Percentiles rank a stretch among this genome's conserved stretches.
Evolutionary conservation across 2,329 filamentous ascomycete species (phyloP).

Genomic region (Myriosclerotinia duriaeana): DNA sequence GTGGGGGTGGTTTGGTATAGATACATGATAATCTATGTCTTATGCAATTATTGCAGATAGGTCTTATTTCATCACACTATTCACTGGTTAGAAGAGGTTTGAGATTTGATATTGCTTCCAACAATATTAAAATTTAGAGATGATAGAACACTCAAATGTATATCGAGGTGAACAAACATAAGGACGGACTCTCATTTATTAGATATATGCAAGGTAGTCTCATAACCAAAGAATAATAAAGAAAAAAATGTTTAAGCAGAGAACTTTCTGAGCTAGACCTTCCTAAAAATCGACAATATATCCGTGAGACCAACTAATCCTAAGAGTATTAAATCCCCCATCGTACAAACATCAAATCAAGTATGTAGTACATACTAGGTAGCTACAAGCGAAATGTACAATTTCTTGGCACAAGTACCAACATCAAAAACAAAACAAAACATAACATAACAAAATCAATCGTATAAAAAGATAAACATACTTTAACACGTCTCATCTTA

Average conservation of each 20-base stretch:
- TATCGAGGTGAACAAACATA: not conserved
- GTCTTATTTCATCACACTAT: slow-evolving; percentile 29
- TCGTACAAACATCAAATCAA: slow-evolving; percentile 8
- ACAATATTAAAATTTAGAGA: not conserved
- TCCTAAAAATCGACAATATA: not conserved
- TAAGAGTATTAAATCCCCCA: not conserved
- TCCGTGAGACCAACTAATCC: not conserved
- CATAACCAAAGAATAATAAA: not conserved
- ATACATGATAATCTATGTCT: slow-evolving; percentile 28
- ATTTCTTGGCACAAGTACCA: slow-evolving; percentile 5
- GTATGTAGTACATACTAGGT: not conserved
- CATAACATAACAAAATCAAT: not conserved
- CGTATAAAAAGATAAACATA: slow-evolving; percentile 27
- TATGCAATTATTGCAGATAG: slow-evolving; percentile 28
- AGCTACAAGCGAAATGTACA: slow-evolving; percentile 14
- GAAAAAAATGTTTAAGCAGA: not conserved
- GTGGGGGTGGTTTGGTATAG: slow-evolving; percentile 24
- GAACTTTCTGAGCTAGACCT: slow-evolving; percentile 10
- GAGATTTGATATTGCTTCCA: not conserved
- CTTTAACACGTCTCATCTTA: slow-evolving; percentile 40
- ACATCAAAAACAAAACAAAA: not conserved
- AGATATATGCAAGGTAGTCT: not conserved
- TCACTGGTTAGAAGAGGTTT: not conserved
- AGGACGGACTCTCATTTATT: not conserved
- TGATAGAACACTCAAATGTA: not conserved